A percentile compares a stretch with the other conserved stretches of the same genome.
phyloP scores from a whole-genome alignment of 2,329 filamentous ascomycete species.

The Claviceps capensis region DNA sequence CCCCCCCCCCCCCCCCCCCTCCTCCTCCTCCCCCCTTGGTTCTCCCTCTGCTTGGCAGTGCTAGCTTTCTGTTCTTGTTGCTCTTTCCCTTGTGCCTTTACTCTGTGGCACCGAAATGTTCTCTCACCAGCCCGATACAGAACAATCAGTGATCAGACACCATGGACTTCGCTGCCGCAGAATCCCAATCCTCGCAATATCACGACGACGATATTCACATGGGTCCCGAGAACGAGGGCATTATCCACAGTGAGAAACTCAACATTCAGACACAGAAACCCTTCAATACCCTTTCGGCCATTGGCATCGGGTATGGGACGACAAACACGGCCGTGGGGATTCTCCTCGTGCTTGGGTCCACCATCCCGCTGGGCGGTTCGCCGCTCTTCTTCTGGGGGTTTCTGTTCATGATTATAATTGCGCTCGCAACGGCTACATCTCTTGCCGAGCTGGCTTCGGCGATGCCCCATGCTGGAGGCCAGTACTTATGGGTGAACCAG shows the following conservation, averaged over 20 bases:
- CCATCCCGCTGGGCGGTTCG: conserved; percentile 12
- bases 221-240: background rate
- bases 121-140: background rate
- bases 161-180: background rate
- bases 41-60: background rate
- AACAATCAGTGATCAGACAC: background rate
- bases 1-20: too few relatives aligned
- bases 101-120: background rate
- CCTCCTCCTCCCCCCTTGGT: background rate
- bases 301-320: conserved; percentile 15
- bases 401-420: conserved; percentile 12
- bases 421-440: conserved; percentile 12
- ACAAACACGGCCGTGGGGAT: conserved; percentile 14
- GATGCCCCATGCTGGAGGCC: conserved; percentile 16
- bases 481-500: conserved; percentile 15
- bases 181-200: background rate
- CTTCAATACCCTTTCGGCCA: conserved; percentile 14
- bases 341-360: conserved; percentile 11
- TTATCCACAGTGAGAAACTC: conserved; percentile 8
- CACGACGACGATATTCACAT: background rate
- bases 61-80: background rate
- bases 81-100: background rate
- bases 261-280: conserved; percentile 18
- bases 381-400: conserved; percentile 16
- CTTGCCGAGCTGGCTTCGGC: conserved; percentile 16